Base-by-base conservation (phyloP, 495 filamentous ascomycete genomes). In the Pyrenula massariospora region DNA sequence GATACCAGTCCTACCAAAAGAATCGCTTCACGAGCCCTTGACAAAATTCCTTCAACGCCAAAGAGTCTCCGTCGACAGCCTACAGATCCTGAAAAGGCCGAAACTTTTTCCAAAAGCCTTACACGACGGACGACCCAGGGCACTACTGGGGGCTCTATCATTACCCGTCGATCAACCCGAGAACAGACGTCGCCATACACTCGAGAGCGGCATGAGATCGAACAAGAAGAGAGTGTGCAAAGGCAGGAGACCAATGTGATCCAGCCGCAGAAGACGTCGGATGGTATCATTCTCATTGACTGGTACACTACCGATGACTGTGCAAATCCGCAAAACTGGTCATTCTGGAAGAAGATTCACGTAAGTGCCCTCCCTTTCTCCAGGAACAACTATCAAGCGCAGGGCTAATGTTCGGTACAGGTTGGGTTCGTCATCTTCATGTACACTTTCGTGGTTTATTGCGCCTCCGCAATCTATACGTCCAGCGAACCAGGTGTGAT, bases 301-400 rank as follows among this genome's bases (percentile, higher is more conserved):
- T 82, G 79, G 79, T 79, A 81, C 59, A 71, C 68, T 48, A 73
- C 74, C 2, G 71, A 77, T 42, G 79, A 81, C 59, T 60, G 66
- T 10, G 77, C 68, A 2, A 81, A 83, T 53, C 80, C 79, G 1
- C 74, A 79, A 48, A 82, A 81, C 53, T 83, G 79, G 79, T 69
- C 71, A 1, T 65, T 63, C 42, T 48, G 22, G 21, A 76, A 74
- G 59, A 70, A 68, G 54, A 22, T 53, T 22, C 58, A 65, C 31
- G 62, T 64, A 5, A 51, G 50, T 10, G 31, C 15, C 15, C 31
- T 15, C 5, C 15, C 31, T 8, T 42, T 8, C 15, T 15, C 31
- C 5, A n/a, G n/a, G n/a, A n/a, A n/a, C n/a, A n/a, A n/a, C n/a
- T n/a, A n/a, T 52, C 8, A 8, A 20, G 8, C 50, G 50, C 19